These are phyloP conservation scores for Prunus mongolica DNA, from an alignment of 306 rosid species.

Conservation along the genomic window DNA sequence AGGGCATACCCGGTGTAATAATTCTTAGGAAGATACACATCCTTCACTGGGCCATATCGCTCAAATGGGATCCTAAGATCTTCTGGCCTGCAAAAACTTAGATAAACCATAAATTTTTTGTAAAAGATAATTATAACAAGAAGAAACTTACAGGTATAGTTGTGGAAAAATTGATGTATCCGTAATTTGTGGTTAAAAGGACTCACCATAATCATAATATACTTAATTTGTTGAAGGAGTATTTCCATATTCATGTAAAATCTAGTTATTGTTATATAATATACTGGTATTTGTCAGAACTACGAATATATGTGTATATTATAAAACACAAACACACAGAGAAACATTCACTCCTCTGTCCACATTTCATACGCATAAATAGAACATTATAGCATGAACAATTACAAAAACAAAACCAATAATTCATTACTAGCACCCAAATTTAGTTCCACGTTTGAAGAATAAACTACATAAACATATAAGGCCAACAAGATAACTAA, in stretches of 20 bases:
- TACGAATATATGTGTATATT: too few species aligned
- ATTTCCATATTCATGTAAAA: not conserved
- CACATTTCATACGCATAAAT: not conserved
- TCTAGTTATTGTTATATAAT: not conserved
- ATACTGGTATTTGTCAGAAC: not conserved
- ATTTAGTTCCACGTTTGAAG: not conserved
- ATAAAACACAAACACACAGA: too few species aligned
- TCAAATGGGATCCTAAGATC: conserved; percentile 86
- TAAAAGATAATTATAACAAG: not conserved
- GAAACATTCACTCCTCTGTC: not conserved
- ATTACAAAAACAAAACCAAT: not conserved
- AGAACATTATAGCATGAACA: not conserved
- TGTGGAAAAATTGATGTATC: not conserved
- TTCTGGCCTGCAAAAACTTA: conserved; percentile 54
- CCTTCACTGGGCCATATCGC: conserved; percentile 96
- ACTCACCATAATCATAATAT: not conserved
- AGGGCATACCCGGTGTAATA: conserved; percentile 73
- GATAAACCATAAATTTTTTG: not conserved
- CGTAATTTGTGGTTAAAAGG: not conserved
- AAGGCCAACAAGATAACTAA: not conserved
- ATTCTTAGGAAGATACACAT: conserved; percentile 94
- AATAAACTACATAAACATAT: not conserved
- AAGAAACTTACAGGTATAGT: not conserved
- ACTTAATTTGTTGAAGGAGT: not conserved
- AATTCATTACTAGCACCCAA: not conserved